phyloP scores from a whole-genome alignment of 768 basidiomycete genomes.

The Termitomyces sp. region DNA sequence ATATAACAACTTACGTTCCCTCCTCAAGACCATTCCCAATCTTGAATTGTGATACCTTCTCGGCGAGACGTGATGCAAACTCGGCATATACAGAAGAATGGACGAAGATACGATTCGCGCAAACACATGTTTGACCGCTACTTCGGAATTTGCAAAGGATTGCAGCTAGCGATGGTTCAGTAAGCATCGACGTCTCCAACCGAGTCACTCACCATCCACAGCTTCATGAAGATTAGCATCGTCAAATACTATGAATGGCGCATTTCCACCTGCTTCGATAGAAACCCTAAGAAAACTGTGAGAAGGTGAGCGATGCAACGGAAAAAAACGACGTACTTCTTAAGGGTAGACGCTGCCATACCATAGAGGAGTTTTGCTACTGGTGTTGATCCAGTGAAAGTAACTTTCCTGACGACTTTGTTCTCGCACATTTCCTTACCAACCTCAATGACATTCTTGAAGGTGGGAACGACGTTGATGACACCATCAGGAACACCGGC shows the following conservation, averaged over 20 bases:
- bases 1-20: conserved; percentile 52
- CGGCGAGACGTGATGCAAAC: conserved; percentile 84
- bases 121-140: conserved; percentile 83
- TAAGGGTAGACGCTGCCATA: conserved; percentile 73
- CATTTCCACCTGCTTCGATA: conserved; percentile 90
- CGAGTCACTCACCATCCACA: conserved; percentile 59
- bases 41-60: conserved; percentile 79
- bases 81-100: conserved; percentile 90
- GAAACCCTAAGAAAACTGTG: conserved; percentile 44
- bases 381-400: conserved; percentile 86
- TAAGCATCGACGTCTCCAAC: neutral
- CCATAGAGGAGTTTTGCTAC: conserved; percentile 76
- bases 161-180: conserved; percentile 43
- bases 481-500: conserved; percentile 97
- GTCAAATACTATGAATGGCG: conserved; percentile 95
- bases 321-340: conserved; percentile 56
- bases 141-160: conserved; percentile 77
- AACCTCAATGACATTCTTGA: conserved; percentile 80
- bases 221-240: conserved; percentile 94
- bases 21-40: conserved; percentile 85
- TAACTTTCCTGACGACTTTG: conserved; percentile 80
- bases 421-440: conserved; percentile 94
- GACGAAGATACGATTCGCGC: conserved; percentile 90
- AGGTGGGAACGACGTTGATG: conserved; percentile 90
- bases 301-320: neutral